phyloP scores from a whole-genome alignment of 148 eudicot species.

The Nepenthes mirabilis region DNA sequence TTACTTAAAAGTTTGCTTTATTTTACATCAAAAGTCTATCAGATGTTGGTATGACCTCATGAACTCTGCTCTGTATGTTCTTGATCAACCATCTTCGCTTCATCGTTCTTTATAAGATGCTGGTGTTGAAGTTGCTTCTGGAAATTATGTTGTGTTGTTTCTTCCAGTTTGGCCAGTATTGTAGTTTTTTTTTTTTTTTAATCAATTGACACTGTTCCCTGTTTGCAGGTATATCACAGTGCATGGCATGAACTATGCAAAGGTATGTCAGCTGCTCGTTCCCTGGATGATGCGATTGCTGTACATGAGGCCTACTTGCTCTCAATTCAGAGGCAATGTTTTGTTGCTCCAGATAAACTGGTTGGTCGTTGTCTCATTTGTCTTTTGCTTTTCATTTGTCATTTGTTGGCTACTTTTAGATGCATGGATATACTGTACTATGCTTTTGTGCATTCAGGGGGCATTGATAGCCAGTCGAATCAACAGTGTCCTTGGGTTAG shows the following conservation, averaged over 20 bases:
- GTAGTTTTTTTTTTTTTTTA: constrained; percentile 1
- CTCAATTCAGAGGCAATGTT: constrained; percentile 91
- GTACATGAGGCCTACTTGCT: constrained; percentile 89
- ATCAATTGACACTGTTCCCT: constrained; percentile 1
- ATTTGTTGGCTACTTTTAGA: not conserved
- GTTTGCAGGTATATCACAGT: constrained; percentile 73
- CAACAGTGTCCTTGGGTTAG: constrained; percentile 79
- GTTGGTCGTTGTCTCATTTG: constrained; percentile 20
- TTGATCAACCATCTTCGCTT: too few species aligned
- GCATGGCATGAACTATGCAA: constrained; percentile 95
- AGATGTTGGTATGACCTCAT: too few species aligned
- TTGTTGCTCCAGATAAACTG: constrained; percentile 96
- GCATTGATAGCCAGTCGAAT: constrained; percentile 91
- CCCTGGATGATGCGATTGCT: constrained; percentile 89
- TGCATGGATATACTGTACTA: not conserved
- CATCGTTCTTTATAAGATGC: too few species aligned
- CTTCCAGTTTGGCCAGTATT: not conserved
- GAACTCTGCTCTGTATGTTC: too few species aligned
- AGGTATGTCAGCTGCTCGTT: constrained; percentile 81
- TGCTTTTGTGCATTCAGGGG: constrained; percentile 36
- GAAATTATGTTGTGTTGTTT: not conserved
- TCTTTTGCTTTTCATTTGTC: not conserved
- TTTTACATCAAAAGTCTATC: too few species aligned
- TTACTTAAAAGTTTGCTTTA: too few species aligned
- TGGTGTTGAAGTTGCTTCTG: too few species aligned